phyloP scores from a whole-genome alignment of 83 land plant species.

The Picea mariana region DNA sequence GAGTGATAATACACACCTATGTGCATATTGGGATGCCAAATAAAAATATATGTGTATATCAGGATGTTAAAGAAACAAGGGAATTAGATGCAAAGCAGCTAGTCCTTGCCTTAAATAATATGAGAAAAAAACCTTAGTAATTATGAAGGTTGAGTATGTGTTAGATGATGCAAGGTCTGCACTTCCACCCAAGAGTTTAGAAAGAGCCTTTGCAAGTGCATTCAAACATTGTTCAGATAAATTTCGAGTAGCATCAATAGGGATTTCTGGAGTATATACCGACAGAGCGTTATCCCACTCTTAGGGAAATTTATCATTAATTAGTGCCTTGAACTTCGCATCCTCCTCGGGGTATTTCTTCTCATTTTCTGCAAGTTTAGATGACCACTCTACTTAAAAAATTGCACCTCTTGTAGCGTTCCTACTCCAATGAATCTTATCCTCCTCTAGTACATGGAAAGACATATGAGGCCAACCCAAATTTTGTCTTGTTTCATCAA shows the following conservation, averaged over 20 bases:
- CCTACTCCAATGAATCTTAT: conserved; percentile 90
- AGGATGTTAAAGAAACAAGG: too few relatives aligned
- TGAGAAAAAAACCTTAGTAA: too few relatives aligned
- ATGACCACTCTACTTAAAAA: conserved; percentile 77
- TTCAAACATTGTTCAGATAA: conserved; percentile 69
- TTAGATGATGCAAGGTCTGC: conserved; percentile 88
- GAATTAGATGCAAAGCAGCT: too few relatives aligned
- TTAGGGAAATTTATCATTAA: conserved; percentile 63
- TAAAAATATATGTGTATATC: too few relatives aligned
- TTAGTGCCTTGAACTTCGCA: conserved; percentile 54
- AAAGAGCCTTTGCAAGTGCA: conserved; percentile 67
- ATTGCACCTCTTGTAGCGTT: conserved; percentile 60
- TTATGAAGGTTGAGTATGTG: too few relatives aligned
- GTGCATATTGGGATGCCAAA: too few relatives aligned
- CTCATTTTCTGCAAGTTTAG: conserved; percentile 72
- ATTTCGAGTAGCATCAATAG: conserved; percentile 75
- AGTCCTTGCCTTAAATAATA: too few relatives aligned
- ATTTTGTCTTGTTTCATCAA: conserved; percentile 85
- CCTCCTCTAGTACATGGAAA: conserved; percentile 91
- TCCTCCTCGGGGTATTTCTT: conserved; percentile 76
- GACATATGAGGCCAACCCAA: conserved; percentile 86
- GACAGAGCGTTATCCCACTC: conserved; percentile 82
- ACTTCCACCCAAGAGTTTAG: conserved; percentile 83
- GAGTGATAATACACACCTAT: too few relatives aligned
- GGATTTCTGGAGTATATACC: conserved; percentile 56